Evolutionary conservation across 257 asterid genomes (phyloP), one percentile per base, ranked within the genome.

Genomic region (Fraxinus anomala): DNA sequence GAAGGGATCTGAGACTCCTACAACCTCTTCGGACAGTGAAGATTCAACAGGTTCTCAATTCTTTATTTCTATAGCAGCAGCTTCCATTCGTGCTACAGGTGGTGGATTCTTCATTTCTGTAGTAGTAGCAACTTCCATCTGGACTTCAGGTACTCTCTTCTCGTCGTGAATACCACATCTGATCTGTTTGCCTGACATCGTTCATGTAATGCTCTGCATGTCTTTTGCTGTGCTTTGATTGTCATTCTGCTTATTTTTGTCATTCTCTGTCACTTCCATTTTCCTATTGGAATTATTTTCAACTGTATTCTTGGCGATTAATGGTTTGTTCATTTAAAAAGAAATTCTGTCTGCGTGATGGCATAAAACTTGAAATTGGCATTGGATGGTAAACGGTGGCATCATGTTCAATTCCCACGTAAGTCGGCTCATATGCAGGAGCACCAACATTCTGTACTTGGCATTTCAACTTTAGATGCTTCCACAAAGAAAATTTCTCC

Each of bases 401-500:
- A 77, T 79, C 90, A 73, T 80, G 81, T 76, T 88, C 88, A 73
- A 67, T 79, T 75, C 88, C 88, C 33, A 65, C 80, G 39, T 86
- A 66, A 86, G 86, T 21, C 72, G 82, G 85, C 79, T 76, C 89
- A 59, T 80, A 83, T 30, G 84, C 73, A 78, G 87, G 85, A 80
- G 87, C 73, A 76, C 39, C 28, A 65, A 85, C 71, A 30, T 75
- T 82, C 66, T 90, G 92, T 77, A 87, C 96, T 82, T 92, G 97
- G 81, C 94, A 91, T 88, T 92, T 96, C 81, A 91, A 77, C 87
- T 91, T 96, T 87, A 93, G 88, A 83, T 89, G 97, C 84, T 92
- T 96, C 89, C 97, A 91, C 91, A 90, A 75, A 71, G 99, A 96
- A 51, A 95, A 74, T 81, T 93, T 91, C 81, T 92, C 98, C 74